Conservation (phyloP, 306 rosid species). For the Inga leiocalycina region DNA sequence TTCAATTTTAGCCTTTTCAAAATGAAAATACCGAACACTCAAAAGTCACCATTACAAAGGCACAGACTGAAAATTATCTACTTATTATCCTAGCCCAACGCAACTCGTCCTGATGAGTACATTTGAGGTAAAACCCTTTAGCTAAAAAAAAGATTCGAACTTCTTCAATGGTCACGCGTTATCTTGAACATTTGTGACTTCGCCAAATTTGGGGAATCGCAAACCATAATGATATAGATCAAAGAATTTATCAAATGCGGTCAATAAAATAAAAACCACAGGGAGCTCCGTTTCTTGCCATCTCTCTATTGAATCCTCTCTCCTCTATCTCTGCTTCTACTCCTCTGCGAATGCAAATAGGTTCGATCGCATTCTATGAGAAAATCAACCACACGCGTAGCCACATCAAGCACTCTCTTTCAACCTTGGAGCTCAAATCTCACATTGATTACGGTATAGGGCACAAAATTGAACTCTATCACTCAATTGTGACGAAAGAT, state of each 20-base stretch:
- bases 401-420: background rate
- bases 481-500: background rate
- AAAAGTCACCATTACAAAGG: background rate
- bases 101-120: background rate
- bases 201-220: background rate
- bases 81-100: background rate
- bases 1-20: background rate
- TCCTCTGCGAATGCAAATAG: background rate
- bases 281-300: background rate
- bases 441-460: background rate
- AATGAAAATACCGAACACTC: background rate
- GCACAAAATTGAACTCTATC: background rate
- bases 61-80: background rate
- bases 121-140: background rate
- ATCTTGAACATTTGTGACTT: background rate
- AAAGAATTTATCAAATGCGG: background rate
- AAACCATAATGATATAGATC: background rate
- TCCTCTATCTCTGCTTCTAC: background rate
- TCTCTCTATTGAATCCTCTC: background rate
- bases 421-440: background rate
- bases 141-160: background rate
- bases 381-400: background rate
- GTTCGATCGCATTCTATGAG: background rate
- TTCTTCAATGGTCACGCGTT: background rate
- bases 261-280: background rate